Base-by-base conservation (phyloP, 192 early-diverging fungal genomes). In the Coemansia sp. region DNA sequence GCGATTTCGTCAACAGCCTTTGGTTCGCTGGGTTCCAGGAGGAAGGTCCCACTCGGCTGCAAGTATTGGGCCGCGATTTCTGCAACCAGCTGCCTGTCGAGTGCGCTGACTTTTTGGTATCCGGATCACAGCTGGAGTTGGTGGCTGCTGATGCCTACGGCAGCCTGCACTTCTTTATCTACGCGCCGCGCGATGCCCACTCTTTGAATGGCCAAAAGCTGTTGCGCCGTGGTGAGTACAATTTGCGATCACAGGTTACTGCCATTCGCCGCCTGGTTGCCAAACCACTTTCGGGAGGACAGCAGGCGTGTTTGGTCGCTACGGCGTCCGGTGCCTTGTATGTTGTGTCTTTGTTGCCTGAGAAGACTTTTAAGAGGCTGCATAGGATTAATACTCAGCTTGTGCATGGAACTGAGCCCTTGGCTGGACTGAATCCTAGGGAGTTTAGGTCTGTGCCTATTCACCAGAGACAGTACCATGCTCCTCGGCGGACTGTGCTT, bases 1-100 rank as follows among this genome's bases (percentile, higher is more conserved):
- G 92, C 55, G 98, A 99, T 76, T 86, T 92, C 27, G 85, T 89
- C 71, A 95, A 95, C 73, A 90, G 93, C 29, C 84, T 95, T 6
- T 94, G 93, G 89, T 95, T 99, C 65, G 78, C 94, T 4, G 96
- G 92, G 7, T 96, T 97, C 72, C 97, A 98, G 89, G 94, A 97
- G 24, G 78, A 84, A 58, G 95, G 95, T 38, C 98, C 97, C 9
- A 89, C 97, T 1, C 95, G 96, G 64, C 71, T 99, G 29, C 86
- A 86, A 15, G 79, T 95, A 31, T 75, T 99, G 29, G 95, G 95
- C 64, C 95, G 95, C 79, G 98, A 99, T 69, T 92, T 90, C 63
- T 85, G 92, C 53, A 86, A 88, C 22, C 83, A 53, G 16, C 68
- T 97, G 78, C 87, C 92, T 29, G 89, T 95, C 8, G 88, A 85